Conservation (phyloP, 2,329 filamentous ascomycete species). For the Monilinia polystroma region DNA sequence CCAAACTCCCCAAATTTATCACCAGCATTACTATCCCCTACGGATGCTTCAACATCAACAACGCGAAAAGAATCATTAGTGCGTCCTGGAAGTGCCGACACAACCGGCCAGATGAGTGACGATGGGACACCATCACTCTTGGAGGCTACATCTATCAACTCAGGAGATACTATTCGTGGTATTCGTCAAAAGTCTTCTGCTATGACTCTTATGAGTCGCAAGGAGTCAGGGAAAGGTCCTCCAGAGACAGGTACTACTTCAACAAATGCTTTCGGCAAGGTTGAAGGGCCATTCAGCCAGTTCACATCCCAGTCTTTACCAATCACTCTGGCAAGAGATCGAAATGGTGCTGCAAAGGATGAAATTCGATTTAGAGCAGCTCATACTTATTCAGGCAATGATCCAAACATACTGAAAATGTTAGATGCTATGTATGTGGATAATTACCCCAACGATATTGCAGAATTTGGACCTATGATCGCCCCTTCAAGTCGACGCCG, state of each 20-base stretch:
- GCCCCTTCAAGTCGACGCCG: slow-evolving; percentile 62
- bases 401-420: slow-evolving; percentile 66
- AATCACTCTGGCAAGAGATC: slow-evolving; percentile 42
- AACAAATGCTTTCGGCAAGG: slow-evolving; percentile 62
- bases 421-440: slow-evolving; percentile 82
- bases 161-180: slow-evolving; percentile 42
- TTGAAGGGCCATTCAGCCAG: slow-evolving; percentile 51
- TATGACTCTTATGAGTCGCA: slow-evolving; percentile 58
- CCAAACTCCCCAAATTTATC: slow-evolving; percentile 32
- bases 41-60: slow-evolving; percentile 27
- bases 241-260: slow-evolving; percentile 65
- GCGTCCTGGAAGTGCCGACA: slow-evolving; percentile 23
- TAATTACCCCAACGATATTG: slow-evolving; percentile 64
- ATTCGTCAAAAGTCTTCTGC: slow-evolving; percentile 61
- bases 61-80: slow-evolving; percentile 29
- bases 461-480: slow-evolving; percentile 77
- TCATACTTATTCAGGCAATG: slow-evolving; percentile 83
- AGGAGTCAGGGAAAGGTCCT: slow-evolving; percentile 57
- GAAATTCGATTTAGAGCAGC: slow-evolving; percentile 56
- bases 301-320: slow-evolving; percentile 40
- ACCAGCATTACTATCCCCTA: slow-evolving; percentile 30
- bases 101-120: slow-evolving; percentile 34
- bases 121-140: slow-evolving; percentile 37
- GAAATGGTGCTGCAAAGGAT: slow-evolving; percentile 41
- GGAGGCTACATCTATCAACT: slow-evolving; percentile 37